Evolutionary conservation across 225 moss, liverwort and hornwort species (phyloP), one percentile per base, ranked within the genome.

Genomic region (Marchantia paleacea): DNA sequence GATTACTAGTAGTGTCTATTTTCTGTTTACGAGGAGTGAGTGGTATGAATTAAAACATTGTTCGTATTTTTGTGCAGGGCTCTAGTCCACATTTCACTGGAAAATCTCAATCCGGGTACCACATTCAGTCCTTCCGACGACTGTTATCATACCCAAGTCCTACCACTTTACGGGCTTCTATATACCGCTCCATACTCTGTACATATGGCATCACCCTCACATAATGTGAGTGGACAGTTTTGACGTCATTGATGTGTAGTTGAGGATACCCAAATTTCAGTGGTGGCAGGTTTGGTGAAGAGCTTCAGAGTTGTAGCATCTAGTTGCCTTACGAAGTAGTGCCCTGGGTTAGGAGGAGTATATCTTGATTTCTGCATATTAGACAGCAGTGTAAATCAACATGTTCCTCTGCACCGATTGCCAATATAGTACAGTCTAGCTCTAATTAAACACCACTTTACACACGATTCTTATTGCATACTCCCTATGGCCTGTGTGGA

Each of bases 151-250:
- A 55, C 25, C 28, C 72, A 25, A 70, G 22, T 52, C 28, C 54
- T 74, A 18, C 55, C 74, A 28, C 26, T 15, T 16, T 52, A 28
- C 18, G 72, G 50, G 72, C 72, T 72, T 52, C 19, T 50, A 50
- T 51, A 15, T 11, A 12, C 25, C 26, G 54, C 55, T 54, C 24
- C 26, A 28, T 58, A 57, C 60, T 39, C 75, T 76, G 75, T 76
- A 61, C 58, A 76, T 76, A 76, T 60, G 75, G 31, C 60, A 60
- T 76, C 60, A 76, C 75, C 31, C 57, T 76, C 75, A 76, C 60
- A 61, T 8, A 31, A 8, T 29, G 60, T 74, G 75, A 76, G 75
- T 31, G 75, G 60, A 76, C 75, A 76, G 75, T 76, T 76, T 76
- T 76, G 75, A 76, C 75, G 60, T 60, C 75, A 60, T 60, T 76